A percentile compares a stretch with the other conserved stretches of the same genome.
These are phyloP conservation scores for Metschnikowia lunata DNA, from an alignment of 805 yeast species.

Conservation along the genomic window DNA sequence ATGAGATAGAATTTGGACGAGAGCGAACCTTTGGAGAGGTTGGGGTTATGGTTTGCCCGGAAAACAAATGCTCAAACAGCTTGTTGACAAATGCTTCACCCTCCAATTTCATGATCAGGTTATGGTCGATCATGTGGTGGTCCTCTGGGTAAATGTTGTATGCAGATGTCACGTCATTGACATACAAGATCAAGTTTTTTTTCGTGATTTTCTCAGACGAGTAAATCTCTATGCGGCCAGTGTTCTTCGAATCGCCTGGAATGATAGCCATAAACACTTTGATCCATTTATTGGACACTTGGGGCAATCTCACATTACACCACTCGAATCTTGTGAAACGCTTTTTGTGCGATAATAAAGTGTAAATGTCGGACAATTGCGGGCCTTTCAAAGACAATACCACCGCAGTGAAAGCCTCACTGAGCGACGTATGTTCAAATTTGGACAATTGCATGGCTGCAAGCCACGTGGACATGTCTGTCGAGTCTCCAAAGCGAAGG, in stretches of 20 bases:
- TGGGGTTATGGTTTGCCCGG: conserved; percentile 10
- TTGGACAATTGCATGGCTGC: conserved; percentile 50
- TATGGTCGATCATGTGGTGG: conserved; percentile 52
- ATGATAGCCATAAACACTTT: conserved; percentile 47
- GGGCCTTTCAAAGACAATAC: conserved; percentile 55
- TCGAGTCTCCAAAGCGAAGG: conserved; percentile 20
- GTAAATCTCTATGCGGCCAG: conserved; percentile 53
- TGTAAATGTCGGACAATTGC: conserved; percentile 52
- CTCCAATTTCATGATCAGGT: conserved; percentile 50
- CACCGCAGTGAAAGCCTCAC: conserved; percentile 64
- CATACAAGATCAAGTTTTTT: conserved; percentile 48
- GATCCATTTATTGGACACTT: conserved; percentile 55
- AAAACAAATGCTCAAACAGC: conserved; percentile 30
- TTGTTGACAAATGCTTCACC: conserved; percentile 52
- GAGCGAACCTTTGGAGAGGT: conserved; percentile 14
- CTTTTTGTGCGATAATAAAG: conserved; percentile 47
- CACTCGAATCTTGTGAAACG: conserved; percentile 52
- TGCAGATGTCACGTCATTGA: conserved; percentile 41
- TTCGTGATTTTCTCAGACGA: conserved; percentile 44
- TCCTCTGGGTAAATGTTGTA: conserved; percentile 59
- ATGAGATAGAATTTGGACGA: conserved; percentile 17
- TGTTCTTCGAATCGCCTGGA: conserved; percentile 43
- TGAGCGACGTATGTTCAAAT: conserved; percentile 52
- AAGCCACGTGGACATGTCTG: conserved; percentile 36
- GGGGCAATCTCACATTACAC: conserved; percentile 60